Evolutionary conservation across 345 rosid genomes (phyloP).

Genomic region (Eucalyptus marginata): DNA sequence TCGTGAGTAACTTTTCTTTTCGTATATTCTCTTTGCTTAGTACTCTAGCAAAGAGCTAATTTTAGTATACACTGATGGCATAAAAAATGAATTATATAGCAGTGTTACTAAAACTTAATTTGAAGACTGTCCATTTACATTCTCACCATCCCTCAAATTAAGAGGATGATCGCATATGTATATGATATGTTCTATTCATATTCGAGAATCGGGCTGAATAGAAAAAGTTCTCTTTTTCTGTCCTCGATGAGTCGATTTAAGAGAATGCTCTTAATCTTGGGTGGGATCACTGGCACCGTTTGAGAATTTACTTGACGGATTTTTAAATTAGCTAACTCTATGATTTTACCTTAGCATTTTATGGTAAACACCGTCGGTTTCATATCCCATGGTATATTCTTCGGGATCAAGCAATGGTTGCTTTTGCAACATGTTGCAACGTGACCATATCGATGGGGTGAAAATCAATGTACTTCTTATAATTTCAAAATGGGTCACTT

Average conservation of each 20-base stretch:
- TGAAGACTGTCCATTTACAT: not conserved
- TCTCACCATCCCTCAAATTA: not conserved
- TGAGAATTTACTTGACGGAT: not conserved
- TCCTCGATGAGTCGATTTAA: not conserved
- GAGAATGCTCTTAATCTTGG: not conserved
- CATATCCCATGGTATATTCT: not conserved
- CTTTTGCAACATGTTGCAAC: not conserved
- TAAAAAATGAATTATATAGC: not conserved
- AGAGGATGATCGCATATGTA: not conserved
- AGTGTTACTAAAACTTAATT: not conserved
- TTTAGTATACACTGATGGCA: not conserved
- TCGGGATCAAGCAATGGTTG: not conserved
- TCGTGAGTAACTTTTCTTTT: not conserved
- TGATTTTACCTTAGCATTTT: not conserved
- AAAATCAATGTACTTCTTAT: not conserved
- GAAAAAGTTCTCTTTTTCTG: not conserved
- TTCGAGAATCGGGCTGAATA: not conserved
- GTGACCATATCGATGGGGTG: not conserved
- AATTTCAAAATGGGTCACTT: not conserved
- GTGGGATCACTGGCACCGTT: not conserved
- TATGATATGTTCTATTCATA: not conserved
- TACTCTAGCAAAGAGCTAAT: not conserved
- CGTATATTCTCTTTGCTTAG: not conserved
- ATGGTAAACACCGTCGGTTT: not conserved
- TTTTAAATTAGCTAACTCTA: not conserved